Evolutionary conservation across 2,329 filamentous ascomycete genomes (phyloP).

Genomic region (Capronia epimyces): DNA sequence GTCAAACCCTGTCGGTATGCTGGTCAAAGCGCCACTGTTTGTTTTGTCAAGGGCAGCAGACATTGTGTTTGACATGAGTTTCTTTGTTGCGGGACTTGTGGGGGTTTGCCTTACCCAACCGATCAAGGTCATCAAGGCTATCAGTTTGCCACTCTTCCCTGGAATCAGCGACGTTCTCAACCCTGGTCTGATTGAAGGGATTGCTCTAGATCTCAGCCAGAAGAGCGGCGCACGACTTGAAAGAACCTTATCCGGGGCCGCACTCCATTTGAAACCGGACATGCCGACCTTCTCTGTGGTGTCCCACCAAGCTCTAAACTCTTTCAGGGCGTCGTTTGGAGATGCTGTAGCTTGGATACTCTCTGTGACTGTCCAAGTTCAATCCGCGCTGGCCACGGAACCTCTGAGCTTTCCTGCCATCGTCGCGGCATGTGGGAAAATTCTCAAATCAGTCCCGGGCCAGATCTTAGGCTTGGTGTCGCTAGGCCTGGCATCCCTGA

Average conservation of each 20-base stretch:
- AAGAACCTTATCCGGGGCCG: slow-evolving; percentile 20
- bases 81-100: slow-evolving; percentile 32
- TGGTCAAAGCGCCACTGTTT: slow-evolving; percentile 64
- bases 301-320: slow-evolving; percentile 60
- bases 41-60: slow-evolving; percentile 70
- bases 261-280: slow-evolving; percentile 46
- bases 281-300: slow-evolving; percentile 71
- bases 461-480: neutral
- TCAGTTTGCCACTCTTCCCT: slow-evolving; percentile 25
- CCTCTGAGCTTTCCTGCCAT: neutral
- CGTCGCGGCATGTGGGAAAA: neutral
- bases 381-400: slow-evolving; percentile 14
- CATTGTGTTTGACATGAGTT: slow-evolving; percentile 63
- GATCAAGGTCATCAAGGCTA: slow-evolving; percentile 31
- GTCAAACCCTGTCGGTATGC: slow-evolving; percentile 66
- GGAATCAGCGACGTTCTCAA: slow-evolving; percentile 16
- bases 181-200: slow-evolving; percentile 13
- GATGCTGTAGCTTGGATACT: slow-evolving; percentile 1
- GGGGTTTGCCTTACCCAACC: slow-evolving; percentile 47
- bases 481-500: neutral
- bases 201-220: slow-evolving; percentile 22
- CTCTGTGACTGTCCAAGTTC: slow-evolving; percentile 33
- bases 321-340: slow-evolving; percentile 36
- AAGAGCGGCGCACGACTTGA: slow-evolving; percentile 26
- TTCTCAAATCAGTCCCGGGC: slow-evolving; percentile 1